Evolutionary conservation across 257 asterid genomes (phyloP), one percentile per base, ranked within the genome.

Genomic region (Parsonsia alboflavescens): DNA sequence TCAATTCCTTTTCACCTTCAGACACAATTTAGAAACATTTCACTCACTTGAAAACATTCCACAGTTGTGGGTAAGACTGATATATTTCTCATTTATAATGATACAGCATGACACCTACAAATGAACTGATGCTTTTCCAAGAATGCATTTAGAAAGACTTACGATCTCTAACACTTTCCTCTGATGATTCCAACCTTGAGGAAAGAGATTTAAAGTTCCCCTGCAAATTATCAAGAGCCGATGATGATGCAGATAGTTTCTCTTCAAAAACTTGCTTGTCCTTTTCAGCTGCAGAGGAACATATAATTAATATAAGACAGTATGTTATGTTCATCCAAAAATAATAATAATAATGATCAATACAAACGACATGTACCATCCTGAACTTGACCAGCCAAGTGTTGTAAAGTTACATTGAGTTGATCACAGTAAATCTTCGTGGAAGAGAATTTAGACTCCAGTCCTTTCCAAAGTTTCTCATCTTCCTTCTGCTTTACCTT

Each of bases 401-500:
- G 90, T 82, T 85, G 93, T 81, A 92, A 76, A 65, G 97, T 92
- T 79, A 85, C 93, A n/a, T 84, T 83, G 70, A 95, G 90, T 83
- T 90, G 92, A 86, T 88, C 91, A 71, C 98, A 95, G 77, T 84
- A 72, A 67, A 90, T 82, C 86, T 89, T 92, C 41, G 96, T 88
- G 45, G 90, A 90, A 76, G 86, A 83, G 82, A 95, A 87, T 81
- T 95, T 95, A 22, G 96, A 93, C 71, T 92, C 97, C 69, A 95
- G 88, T 71, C 97, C 99, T 76, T 71, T 86, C 98, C 99, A 92
- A n/a, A 90, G 93, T 85, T 90, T 92, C 83, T 88, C 94, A 74
- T 95, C 98, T 81, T 95, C 99, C 83, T 90, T 92, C 82, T 88
- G 97, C 87, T 84, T 92, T 76, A 86, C 97, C 79, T 87, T 90